Evolutionary conservation across 352 stramenopile genomes (phyloP), one percentile per base, ranked within the genome.

Genomic region (Detonula confervacea): DNA sequence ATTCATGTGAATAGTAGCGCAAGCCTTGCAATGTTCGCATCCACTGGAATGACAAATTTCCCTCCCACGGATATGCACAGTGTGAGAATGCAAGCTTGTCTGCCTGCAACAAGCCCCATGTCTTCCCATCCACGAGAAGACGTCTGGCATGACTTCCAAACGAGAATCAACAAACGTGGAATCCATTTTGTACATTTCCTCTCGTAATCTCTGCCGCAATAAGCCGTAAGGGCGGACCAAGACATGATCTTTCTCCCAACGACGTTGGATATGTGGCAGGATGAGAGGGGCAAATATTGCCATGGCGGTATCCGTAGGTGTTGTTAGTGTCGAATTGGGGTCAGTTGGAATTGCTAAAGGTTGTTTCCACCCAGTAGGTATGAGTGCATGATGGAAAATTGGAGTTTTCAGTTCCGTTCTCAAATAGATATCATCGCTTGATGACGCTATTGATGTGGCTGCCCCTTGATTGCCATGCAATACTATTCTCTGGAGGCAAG

Each of bases 61-160:
- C 25, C 2, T 42, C 20, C 49, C 42, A 56, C n/a, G 5, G 3
- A 24, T 47, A 16, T 9, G 16, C 4, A 8, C 29, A 46, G 24
- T 18, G 56, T 44, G 29, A 59, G 14, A 77, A 52, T 63, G 49
- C 12, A 62, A 33, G 47, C 35, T 39, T 12, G 68, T 57, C 24
- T 42, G 42, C 22, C n/a, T 46, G 11, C 20, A 52, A 44, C 68
- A 77, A 25, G 56, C 27, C 37, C 57, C 68, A 3, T 51, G 33
- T 29, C 56, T 52, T 9, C 44, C 68, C 29, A 77, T 70, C 16
- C 44, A 77, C 14, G 68, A 68, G 35, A 77, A 55, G 49, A 77
- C 9, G 11, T 77, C 68, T 1, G 57, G 57, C 35, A 77, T 69
- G 46, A 49, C 12, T 18, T 70, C 37, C 29, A 68, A 14, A 9